These are phyloP conservation scores for Exophiala sideris DNA, from an alignment of 2,329 filamentous ascomycete species.

Conservation along the genomic window DNA sequence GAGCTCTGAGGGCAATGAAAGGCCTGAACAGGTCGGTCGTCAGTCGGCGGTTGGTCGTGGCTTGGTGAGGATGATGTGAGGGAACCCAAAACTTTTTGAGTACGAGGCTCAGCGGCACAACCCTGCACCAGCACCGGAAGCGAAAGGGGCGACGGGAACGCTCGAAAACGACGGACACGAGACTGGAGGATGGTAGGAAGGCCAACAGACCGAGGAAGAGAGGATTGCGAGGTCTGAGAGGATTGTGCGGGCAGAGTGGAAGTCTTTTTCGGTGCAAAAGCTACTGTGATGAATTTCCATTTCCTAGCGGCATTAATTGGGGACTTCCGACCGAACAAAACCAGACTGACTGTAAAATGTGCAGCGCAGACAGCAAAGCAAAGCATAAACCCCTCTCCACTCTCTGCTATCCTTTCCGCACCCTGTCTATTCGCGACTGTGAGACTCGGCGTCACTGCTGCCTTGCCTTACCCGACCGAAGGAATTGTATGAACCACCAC, in stretches of 20 bases:
- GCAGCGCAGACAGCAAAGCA: not conserved
- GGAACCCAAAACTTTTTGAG: conserved; percentile 21
- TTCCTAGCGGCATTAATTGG: conserved; percentile 22
- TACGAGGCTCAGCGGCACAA: conserved; percentile 10
- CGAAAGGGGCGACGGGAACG: conserved; percentile 11
- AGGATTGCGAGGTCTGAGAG: conserved; percentile 7
- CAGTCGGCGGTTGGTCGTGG: not conserved
- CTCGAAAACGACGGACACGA: conserved; percentile 9
- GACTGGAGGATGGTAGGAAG: not conserved
- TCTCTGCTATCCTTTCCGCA: not conserved
- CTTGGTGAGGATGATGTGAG: conserved; percentile 15
- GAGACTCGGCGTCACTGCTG: too few species aligned
- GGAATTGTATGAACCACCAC: too few species aligned
- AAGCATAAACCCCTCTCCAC: not conserved
- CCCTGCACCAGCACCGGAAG: conserved; percentile 5
- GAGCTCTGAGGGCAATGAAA: too few species aligned
- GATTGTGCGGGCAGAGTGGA: conserved; percentile 15
- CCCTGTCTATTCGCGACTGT: not conserved
- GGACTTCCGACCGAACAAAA: conserved; percentile 1
- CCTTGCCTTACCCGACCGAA: too few species aligned
- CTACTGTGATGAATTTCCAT: conserved; percentile 18
- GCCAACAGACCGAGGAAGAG: conserved; percentile 3
- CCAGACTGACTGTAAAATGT: not conserved
- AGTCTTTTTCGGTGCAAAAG: conserved; percentile 18
- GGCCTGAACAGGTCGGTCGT: too few species aligned